These are phyloP conservation scores for Limonium bicolor DNA, from an alignment of 148 eudicot genomes.

Conservation along the genomic window DNA sequence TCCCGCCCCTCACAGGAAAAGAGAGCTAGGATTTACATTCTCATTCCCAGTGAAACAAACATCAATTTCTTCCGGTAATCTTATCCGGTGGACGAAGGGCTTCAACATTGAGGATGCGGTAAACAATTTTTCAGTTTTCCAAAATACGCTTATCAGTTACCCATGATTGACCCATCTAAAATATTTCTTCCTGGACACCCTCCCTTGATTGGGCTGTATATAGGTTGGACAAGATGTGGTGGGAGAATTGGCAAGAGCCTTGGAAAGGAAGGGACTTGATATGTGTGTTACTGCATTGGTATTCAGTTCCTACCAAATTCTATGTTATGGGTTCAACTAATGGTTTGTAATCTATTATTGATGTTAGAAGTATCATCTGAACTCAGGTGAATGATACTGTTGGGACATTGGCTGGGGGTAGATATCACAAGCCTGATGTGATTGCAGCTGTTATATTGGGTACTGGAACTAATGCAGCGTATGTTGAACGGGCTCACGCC, in stretches of 20 bases:
- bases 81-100: conserved; percentile 94
- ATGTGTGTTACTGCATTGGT: conserved; percentile 10
- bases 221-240: conserved; percentile 9
- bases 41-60: conserved; percentile 90
- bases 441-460: conserved; percentile 10
- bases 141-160: no score
- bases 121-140: conserved; percentile 9
- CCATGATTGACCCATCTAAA: background rate
- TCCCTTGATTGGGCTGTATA: background rate
- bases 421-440: conserved; percentile 1
- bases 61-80: conserved; percentile 64
- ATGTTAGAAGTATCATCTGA: no score
- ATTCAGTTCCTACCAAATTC: no score
- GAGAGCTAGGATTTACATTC: conserved; percentile 97
- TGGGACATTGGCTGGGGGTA: conserved; percentile 10
- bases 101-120: conserved; percentile 74
- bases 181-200: background rate
- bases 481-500: conserved; percentile 7
- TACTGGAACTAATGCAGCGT: conserved; percentile 11
- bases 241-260: conserved; percentile 6
- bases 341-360: no score
- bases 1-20: conserved; percentile 55
- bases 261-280: conserved; percentile 5
- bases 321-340: no score
- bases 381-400: conserved; percentile 4